Conservation (phyloP, 148 eudicot species). For the Talinum fruticosum region DNA sequence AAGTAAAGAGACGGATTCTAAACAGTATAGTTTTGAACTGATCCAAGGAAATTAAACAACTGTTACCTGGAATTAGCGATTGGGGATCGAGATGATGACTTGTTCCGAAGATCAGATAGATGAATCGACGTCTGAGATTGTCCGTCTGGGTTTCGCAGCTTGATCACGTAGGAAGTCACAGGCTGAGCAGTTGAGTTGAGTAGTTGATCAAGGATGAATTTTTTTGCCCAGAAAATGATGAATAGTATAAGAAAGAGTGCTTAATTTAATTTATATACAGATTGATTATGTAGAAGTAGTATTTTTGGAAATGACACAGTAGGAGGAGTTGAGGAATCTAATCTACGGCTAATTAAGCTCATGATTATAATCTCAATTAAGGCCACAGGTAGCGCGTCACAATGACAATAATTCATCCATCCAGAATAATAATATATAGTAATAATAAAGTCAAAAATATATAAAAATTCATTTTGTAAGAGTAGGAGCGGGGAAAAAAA, state of each 20-base stretch:
- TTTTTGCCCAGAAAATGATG: not conserved
- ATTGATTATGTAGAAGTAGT: not conserved
- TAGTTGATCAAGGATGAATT: not conserved
- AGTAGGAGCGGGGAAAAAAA: not conserved
- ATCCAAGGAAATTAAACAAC: too few species aligned
- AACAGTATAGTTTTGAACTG: too few species aligned
- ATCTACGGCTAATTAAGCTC: not conserved
- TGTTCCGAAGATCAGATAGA: not conserved
- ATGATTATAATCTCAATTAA: not conserved
- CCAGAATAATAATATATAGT: not conserved
- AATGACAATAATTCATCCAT: not conserved
- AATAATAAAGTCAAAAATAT: not conserved
- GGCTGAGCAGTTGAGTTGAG: not conserved
- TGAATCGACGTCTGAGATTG: not conserved
- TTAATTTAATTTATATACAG: constrained; percentile 4
- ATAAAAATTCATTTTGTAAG: not conserved
- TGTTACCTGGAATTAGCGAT: not conserved
- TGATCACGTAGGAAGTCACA: not conserved
- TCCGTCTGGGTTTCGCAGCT: not conserved
- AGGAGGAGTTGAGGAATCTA: not conserved
- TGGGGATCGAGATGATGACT: not conserved
- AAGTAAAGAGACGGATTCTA: too few species aligned
- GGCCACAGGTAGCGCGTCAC: not conserved
- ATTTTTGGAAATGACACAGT: not conserved
- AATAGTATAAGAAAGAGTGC: not conserved